Evolutionary conservation across 805 yeast species (phyloP).

Genomic region (Pichia californica): DNA sequence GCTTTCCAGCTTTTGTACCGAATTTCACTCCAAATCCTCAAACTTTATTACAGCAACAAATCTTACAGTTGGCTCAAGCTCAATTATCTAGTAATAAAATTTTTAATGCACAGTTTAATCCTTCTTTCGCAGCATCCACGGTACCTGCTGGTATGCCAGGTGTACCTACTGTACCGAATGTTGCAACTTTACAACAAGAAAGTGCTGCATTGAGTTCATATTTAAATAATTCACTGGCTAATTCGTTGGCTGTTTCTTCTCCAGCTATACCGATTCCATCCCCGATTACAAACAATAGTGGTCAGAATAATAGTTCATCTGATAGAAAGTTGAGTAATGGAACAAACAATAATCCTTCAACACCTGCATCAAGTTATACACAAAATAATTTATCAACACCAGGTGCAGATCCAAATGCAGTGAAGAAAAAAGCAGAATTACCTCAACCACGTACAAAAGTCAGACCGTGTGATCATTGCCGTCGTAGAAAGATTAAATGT

Average conservation of each 20-base stretch:
- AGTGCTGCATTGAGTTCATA: background rate
- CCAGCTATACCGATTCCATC: background rate
- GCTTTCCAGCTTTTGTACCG: slow-evolving; percentile 2
- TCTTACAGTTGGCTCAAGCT: slow-evolving; percentile 10
- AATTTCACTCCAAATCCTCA: slow-evolving; percentile 4
- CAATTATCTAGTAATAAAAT: slow-evolving; percentile 2
- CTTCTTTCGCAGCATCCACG: slow-evolving; percentile 1
- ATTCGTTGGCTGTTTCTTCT: background rate
- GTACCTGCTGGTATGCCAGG: background rate
- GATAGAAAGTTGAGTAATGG: background rate
- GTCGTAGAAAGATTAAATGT: slow-evolving; percentile 75
- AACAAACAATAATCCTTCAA: background rate
- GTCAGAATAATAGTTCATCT: too few relatives aligned
- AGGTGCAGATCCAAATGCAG: background rate
- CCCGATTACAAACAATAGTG: background rate
- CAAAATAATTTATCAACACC: background rate
- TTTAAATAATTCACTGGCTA: background rate
- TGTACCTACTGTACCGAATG: background rate
- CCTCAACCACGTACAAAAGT: slow-evolving; percentile 38
- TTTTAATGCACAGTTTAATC: slow-evolving; percentile 1
- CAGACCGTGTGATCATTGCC: slow-evolving; percentile 80
- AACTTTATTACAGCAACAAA: slow-evolving; percentile 8
- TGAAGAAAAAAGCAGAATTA: slow-evolving; percentile 18
- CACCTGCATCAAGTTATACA: background rate
- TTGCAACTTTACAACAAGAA: background rate